Percentiles rank a stretch among this genome's conserved stretches.
These are phyloP conservation scores for Globisporangium middletonii DNA, from an alignment of 352 stramenopile species.

Conservation along the genomic window DNA sequence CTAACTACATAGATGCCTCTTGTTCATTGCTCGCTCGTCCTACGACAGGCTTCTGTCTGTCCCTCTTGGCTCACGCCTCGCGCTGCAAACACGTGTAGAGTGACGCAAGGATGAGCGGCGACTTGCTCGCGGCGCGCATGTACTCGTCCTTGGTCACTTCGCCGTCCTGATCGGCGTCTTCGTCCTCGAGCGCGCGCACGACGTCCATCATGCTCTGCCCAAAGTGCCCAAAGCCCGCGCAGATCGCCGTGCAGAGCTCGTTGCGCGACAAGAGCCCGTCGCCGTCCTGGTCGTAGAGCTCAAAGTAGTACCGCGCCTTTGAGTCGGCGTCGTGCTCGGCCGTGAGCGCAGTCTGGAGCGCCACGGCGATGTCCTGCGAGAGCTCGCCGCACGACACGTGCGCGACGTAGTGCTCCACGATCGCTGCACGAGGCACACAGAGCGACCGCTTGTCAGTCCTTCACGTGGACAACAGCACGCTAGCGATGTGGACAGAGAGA, in stretches of 20 bases:
- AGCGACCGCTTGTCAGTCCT: background rate
- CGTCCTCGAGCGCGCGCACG: constrained; percentile 29
- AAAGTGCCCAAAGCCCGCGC: constrained; percentile 34
- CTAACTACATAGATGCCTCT: too few species aligned
- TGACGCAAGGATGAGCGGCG: constrained; percentile 29
- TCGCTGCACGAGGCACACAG: background rate
- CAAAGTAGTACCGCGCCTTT: constrained; percentile 37
- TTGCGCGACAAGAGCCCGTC: constrained; percentile 24
- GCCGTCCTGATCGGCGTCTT: constrained; percentile 33
- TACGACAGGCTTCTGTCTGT: background rate
- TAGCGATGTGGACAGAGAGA: background rate
- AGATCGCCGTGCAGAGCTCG: constrained; percentile 29
- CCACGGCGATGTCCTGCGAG: constrained; percentile 24
- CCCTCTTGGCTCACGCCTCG: constrained; percentile 1
- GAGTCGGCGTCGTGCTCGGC: constrained; percentile 20
- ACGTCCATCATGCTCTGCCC: constrained; percentile 31
- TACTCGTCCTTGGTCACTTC: constrained; percentile 33
- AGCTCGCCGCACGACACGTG: constrained; percentile 19
- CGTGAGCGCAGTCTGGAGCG: constrained; percentile 18
- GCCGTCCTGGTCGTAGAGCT: constrained; percentile 26
- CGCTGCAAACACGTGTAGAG: constrained; percentile 31
- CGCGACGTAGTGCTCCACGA: constrained; percentile 13
- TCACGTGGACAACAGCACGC: too few species aligned
- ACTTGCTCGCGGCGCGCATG: constrained; percentile 24
- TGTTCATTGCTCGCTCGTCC: too few species aligned